Evolutionary conservation across 805 yeast species (phyloP).

Genomic region (Candida nitratophila): DNA sequence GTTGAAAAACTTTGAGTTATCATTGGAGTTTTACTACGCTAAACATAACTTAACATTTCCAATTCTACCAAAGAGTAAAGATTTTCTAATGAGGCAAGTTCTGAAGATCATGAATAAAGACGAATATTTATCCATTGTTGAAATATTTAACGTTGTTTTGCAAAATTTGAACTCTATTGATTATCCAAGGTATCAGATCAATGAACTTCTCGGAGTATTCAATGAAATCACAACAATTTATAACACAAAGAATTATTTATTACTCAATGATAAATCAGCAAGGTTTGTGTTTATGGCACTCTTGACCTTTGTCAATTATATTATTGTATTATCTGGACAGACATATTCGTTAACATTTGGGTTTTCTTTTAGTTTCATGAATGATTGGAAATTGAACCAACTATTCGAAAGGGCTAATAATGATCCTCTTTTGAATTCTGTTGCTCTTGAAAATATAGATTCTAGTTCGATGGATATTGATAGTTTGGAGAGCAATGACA

Average conservation of each 20-base stretch:
- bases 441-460: background rate
- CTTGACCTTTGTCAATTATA: constrained; percentile 43
- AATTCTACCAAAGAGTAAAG: constrained; percentile 31
- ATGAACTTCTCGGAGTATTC: constrained; percentile 28
- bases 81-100: constrained; percentile 19
- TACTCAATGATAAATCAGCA: constrained; percentile 20
- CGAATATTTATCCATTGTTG: constrained; percentile 26
- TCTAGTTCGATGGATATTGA: background rate
- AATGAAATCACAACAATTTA: constrained; percentile 29
- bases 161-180: constrained; percentile 28
- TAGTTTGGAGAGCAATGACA: background rate
- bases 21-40: constrained; percentile 34
- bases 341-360: constrained; percentile 52
- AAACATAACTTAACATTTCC: constrained; percentile 40
- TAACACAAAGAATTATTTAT: constrained; percentile 24
- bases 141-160: constrained; percentile 34
- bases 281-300: constrained; percentile 30
- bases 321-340: constrained; percentile 53
- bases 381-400: constrained; percentile 48
- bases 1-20: constrained; percentile 22
- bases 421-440: background rate
- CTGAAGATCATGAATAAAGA: constrained; percentile 21
- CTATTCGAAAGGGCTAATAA: constrained; percentile 16
- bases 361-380: constrained; percentile 45
- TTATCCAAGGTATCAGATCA: constrained; percentile 18